Evolutionary conservation across 1,284 basidiomycete genomes (phyloP), one percentile per base, ranked within the genome.

Genomic region (Apiotrichum gamsii): DNA sequence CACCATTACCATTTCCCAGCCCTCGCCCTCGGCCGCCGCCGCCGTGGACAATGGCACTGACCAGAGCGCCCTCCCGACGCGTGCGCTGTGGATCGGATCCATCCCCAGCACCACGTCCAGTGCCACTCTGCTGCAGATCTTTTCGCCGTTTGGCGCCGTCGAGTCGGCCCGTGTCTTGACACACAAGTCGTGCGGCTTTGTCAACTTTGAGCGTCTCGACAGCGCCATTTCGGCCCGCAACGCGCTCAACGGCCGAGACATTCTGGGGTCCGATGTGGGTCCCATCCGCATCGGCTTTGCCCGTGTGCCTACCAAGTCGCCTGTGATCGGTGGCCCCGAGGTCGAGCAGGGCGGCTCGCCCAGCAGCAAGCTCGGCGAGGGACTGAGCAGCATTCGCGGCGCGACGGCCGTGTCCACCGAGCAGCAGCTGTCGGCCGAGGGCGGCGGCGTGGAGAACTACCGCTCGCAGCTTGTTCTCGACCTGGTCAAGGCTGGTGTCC

Each of bases 171-270:
- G 94, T 43, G 90, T 97, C 8, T 75, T 98, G 60, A 90, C 90
- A 3, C 90, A 95, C 77, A 98, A 98, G 58, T 65, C 59, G 34
- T 67, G 65, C 46, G 64, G 65, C 2, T 66, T 70, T 83, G 86
- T 97, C 76, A 98, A 98, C 71, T 98, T 95, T 70, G 94, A 98
- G 72, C 84, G 90, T 47, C 78, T 96, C 38, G 95, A 97, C 66
- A 93, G 96, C 66, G 95, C 94, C 33, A 87, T 96, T 47, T 79
- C 89, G 23, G 94, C 94, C 28, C 81, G 93, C 51, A 95, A 95
- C 69, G 87, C 93, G 15, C 77, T 98, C 48, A 94, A 96, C 64
- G 90, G 90, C 19, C 84, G 90, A 39, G 94, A 97, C 67, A 87
- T 97, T 20, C 78, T 98, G 21, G 94, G 94, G 9, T 86, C 85